Evolutionary conservation across 371 early-diverging fungal species (phyloP), one percentile per base, ranked within the genome.

Genomic region (Rhizopus delemar): DNA sequence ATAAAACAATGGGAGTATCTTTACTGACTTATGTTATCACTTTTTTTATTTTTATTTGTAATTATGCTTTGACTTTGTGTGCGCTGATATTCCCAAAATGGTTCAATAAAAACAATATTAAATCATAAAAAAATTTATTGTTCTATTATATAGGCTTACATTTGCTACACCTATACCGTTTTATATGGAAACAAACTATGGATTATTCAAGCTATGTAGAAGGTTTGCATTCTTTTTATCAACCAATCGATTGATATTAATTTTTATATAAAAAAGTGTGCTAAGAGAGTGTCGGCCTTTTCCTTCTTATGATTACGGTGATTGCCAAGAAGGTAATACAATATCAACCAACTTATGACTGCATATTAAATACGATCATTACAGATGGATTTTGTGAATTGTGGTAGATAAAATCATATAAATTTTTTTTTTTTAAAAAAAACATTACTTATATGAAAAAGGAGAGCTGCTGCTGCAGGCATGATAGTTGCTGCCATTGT

Each of bases 331-430:
- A 74, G 77, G 80, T 79, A 69, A 61, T 22, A 22, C 2, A 22
- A 22, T 22, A 22, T 22, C 22, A 22, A 22, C 22, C 22, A 22
- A 22, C 22, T 22, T 22, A 22, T 22, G 22, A 22, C 22, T 22
- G 22, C 22, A 22, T 22, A 22, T 22, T 22, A 22, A 22, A 22
- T 22, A 22, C 22, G 2, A 22, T 22, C 22, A 16, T 13, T 28
- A 41, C 62, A 79, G 80, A 79, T 32, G 77, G 77, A 12, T 79
- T 76, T 39, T 79, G 80, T 65, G 80, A 79, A 41, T 53, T 79
- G 51, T 79, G 80, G 80, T 70, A 70, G 51, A 39, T 15, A 35
- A 22, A 22, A 22, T 22, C 22, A 22, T 22, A 22, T 22, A 22
- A 22, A n/a, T n/a, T 22, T 22, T 22, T 22, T 22, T 22, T 22